Conservation (phyloP, 2,329 filamentous ascomycete species). For the Hypomyces rosellus region DNA sequence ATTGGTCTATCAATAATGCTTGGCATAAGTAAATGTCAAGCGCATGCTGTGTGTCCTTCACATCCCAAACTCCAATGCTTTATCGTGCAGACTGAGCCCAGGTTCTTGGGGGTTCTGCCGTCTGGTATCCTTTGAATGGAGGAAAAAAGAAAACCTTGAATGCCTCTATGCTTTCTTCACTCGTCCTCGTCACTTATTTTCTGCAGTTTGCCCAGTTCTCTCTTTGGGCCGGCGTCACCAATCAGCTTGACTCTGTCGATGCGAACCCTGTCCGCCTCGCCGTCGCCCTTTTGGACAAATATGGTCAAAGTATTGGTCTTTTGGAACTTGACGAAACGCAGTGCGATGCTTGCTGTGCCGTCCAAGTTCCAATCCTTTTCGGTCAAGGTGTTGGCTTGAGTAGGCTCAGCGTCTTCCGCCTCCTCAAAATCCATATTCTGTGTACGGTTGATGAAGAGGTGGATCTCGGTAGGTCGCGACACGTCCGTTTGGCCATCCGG, state of each 20-base stretch:
- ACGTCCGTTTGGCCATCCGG: conserved; percentile 64
- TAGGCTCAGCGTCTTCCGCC: conserved; percentile 76
- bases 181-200: conserved; percentile 73
- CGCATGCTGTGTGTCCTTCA: too few species aligned
- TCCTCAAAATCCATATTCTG: conserved; percentile 94
- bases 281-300: conserved; percentile 83
- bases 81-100: too few species aligned
- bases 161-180: too few species aligned
- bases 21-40: too few species aligned
- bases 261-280: conserved; percentile 76
- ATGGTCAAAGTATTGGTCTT: conserved; percentile 80
- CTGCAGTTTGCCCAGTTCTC: conserved; percentile 89
- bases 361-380: conserved; percentile 76
- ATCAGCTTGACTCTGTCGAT: conserved; percentile 74
- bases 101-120: too few species aligned
- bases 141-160: too few species aligned
- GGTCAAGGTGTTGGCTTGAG: conserved; percentile 70
- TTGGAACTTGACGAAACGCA: conserved; percentile 97
- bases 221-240: conserved; percentile 85
- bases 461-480: conserved; percentile 75
- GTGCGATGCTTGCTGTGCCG: conserved; percentile 62
- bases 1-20: too few species aligned
- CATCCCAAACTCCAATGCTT: too few species aligned
- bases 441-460: conserved; percentile 80
- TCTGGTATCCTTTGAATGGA: too few species aligned